Percentiles rank a stretch among this genome's conserved stretches.
These are phyloP conservation scores for Ophiosphaerella herpotricha DNA, from an alignment of 2,329 filamentous ascomycete species.

Conservation along the genomic window DNA sequence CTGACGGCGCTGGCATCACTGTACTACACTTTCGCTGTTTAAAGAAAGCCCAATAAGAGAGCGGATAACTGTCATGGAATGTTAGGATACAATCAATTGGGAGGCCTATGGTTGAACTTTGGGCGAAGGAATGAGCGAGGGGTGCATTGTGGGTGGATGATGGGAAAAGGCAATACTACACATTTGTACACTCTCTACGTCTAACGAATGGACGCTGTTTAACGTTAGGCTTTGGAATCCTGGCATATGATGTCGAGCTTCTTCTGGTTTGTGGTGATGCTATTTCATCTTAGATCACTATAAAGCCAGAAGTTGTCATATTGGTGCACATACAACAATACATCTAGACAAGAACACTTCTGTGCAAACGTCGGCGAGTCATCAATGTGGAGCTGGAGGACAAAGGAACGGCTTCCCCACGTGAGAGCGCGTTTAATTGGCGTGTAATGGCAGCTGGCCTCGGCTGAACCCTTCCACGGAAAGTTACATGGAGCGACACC, in stretches of 20 bases:
- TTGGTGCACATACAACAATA: too few relatives aligned
- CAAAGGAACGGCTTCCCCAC: constrained; percentile 9
- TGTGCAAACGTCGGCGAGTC: not conserved
- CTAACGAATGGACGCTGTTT: constrained; percentile 6
- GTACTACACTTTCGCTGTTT: constrained; percentile 37
- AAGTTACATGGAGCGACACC: constrained; percentile 5
- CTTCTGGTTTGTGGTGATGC: too few relatives aligned
- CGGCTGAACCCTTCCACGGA: constrained; percentile 6
- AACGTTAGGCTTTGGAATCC: not conserved
- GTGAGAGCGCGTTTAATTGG: constrained; percentile 24
- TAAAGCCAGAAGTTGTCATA: too few relatives aligned
- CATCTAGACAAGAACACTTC: too few relatives aligned
- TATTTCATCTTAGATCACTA: too few relatives aligned
- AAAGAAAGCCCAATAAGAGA: not conserved
- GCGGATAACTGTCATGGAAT: not conserved
- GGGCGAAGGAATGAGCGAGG: not conserved
- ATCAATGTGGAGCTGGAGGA: not conserved
- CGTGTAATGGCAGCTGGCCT: constrained; percentile 10
- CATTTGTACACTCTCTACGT: constrained; percentile 13
- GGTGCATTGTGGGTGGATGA: not conserved
- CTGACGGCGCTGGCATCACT: constrained; percentile 52
- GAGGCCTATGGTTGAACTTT: too few relatives aligned
- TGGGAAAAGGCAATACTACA: not conserved
- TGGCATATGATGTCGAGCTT: too few relatives aligned
- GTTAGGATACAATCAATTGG: not conserved